phyloP scores from a whole-genome alignment of 108 stramenopile species.

The Aurantiochytrium sp. region DNA sequence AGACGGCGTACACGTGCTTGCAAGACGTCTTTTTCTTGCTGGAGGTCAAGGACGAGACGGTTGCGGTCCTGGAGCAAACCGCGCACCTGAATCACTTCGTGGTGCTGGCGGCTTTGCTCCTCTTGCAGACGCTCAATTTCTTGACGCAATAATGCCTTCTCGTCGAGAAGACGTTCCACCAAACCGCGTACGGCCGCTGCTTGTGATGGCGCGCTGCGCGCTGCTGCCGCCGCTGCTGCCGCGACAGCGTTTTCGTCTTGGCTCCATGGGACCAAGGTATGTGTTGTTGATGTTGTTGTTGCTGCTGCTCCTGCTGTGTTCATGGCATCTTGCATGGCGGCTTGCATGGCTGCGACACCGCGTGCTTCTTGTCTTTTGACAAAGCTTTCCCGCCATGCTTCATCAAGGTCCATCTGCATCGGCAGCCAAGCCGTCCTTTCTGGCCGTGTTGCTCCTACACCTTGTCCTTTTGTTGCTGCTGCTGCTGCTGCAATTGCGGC shows the following conservation, averaged over 20 bases:
- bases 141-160: neutral
- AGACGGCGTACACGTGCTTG: neutral
- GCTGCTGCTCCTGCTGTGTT: neutral
- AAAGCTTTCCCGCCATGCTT: neutral
- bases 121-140: neutral
- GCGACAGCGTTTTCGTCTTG: no score
- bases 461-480: neutral
- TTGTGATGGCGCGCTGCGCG: neutral
- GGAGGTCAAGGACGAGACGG: neutral
- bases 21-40: neutral
- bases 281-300: no score
- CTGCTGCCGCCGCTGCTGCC: no score
- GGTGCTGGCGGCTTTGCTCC: neutral
- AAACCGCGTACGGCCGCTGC: neutral
- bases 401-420: neutral
- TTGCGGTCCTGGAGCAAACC: neutral
- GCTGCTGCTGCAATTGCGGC: no score
- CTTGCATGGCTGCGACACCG: neutral
- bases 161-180: neutral
- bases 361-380: neutral
- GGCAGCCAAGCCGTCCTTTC: neutral
- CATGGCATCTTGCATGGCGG: neutral
- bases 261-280: no score
- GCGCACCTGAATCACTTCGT: neutral
- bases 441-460: neutral